phyloP scores from a whole-genome alignment of 2,329 filamentous ascomycete genomes.

The Ophiostoma australiae region DNA sequence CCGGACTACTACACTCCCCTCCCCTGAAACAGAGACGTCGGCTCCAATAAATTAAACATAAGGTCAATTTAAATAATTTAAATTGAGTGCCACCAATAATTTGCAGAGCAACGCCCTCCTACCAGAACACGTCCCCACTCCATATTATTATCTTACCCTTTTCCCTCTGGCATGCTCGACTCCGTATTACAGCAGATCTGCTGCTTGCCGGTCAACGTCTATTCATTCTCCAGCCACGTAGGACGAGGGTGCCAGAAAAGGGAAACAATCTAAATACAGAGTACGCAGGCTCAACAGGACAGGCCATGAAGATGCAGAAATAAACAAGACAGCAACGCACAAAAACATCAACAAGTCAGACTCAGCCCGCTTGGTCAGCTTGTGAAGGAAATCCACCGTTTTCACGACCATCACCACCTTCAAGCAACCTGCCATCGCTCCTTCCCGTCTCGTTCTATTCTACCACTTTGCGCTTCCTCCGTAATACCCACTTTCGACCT shows the following conservation, averaged over 20 bases:
- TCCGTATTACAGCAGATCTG: slow-evolving; percentile 7
- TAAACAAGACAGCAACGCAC: slow-evolving; percentile 15
- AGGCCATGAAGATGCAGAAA: neutral
- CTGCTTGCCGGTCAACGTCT: slow-evolving; percentile 21
- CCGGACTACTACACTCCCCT: slow-evolving; percentile 2
- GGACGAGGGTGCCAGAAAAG: neutral
- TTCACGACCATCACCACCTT: slow-evolving; percentile 11
- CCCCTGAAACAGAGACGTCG: slow-evolving; percentile 23
- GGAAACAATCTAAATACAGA: neutral
- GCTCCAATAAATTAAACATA: neutral
- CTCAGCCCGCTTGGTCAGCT: neutral
- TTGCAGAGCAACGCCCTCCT: slow-evolving; percentile 15
- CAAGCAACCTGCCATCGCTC: slow-evolving; percentile 15
- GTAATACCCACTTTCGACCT: slow-evolving; percentile 11
- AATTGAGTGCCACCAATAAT: slow-evolving; percentile 24
- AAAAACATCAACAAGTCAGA: slow-evolving; percentile 4
- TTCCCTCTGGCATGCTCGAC: slow-evolving; percentile 9
- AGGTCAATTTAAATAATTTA: slow-evolving; percentile 26
- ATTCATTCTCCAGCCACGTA: slow-evolving; percentile 16
- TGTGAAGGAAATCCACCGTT: slow-evolving; percentile 13
- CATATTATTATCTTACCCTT: neutral
- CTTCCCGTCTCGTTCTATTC: slow-evolving; percentile 13
- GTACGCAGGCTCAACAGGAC: neutral
- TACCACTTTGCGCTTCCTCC: slow-evolving; percentile 7
- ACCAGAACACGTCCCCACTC: slow-evolving; percentile 17